These are phyloP conservation scores for Phaeophleospora eucalypticola DNA, from an alignment of 2,329 filamentous ascomycete species.

Conservation along the genomic window DNA sequence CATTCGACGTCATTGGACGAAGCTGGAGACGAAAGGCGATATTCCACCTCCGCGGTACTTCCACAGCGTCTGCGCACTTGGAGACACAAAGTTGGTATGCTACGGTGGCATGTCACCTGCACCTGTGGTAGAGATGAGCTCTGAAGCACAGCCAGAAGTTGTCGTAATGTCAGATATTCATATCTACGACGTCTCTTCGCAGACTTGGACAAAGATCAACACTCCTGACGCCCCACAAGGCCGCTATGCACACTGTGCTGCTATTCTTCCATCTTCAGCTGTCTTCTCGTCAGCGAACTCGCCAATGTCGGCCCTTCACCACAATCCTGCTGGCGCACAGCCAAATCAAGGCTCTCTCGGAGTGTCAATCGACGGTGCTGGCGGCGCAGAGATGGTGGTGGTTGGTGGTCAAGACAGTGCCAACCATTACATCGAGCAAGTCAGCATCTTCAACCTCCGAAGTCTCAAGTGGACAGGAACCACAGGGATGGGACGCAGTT, in stretches of 20 bases:
- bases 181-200: conserved; percentile 81
- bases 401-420: conserved; percentile 93
- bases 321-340: conserved; percentile 78
- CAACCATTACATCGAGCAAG: conserved; percentile 99
- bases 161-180: conserved; percentile 98
- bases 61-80: conserved; percentile 88
- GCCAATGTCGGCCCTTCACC: conserved; percentile 78
- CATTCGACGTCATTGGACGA: conserved; percentile 87
- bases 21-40: conserved; percentile 77
- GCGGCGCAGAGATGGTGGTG: conserved; percentile 94
- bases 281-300: conserved; percentile 80
- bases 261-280: conserved; percentile 82
- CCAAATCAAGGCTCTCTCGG: conserved; percentile 85
- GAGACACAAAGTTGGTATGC: conserved; percentile 93
- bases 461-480: conserved; percentile 95
- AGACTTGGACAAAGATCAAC: conserved; percentile 74
- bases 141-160: conserved; percentile 59
- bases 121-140: conserved; percentile 57
- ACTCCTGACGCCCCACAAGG: conserved; percentile 80
- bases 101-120: conserved; percentile 95
- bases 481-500: conserved; percentile 80
- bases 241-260: conserved; percentile 93
- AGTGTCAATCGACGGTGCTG: conserved; percentile 81
- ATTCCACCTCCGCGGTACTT: conserved; percentile 91
- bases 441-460: conserved; percentile 94